Base-by-base conservation (phyloP, 1,139 yeast genomes). In the Chernovozyma aurita region DNA sequence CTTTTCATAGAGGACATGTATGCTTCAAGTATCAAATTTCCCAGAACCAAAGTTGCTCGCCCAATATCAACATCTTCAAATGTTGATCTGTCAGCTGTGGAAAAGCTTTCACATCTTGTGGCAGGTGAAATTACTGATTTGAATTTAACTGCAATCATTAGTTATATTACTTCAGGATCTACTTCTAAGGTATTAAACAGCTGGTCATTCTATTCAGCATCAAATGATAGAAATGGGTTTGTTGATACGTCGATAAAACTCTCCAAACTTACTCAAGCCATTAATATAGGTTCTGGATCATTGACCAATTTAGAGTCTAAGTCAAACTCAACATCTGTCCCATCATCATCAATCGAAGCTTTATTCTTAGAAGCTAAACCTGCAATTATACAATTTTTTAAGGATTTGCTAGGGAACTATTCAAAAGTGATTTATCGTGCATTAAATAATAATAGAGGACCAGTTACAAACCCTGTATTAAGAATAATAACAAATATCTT, bases 381-480 rank as follows among this genome's bases (percentile, higher is more conserved):
- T 1, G 41, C 38, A n/a, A 43, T 59, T 29, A 35, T 45, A 2
- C 59, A 61, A 4, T 57, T 77, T 34, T 73, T 81, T 39, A 68
- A 63, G 34, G 73, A 73, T 16, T 59, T 87, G 8, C 56, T 87
- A 15, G 65, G 69, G 2, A 72, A 69, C 37, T 76, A 84, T 50
- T 55, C 73, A 33, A 84, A 81, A 48, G 73, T 79, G 17, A 63
- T 88, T 4, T 85, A 85, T 57, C 68, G 95, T 48, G 80, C 85
- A 18, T 61, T 88, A 31, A 75, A 72, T 42, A 74, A 78, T 40
- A 59, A 71, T 46, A 73, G 80, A 44, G 77, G 84, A 0, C 64
- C 76, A 1, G 61, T 78, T 9, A 77, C 92, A 1, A 78, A 74
- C 38, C 83, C 95, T 0, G 70, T 75, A 1, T 52, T 87, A 21